phyloP scores from a whole-genome alignment of 2,329 filamentous ascomycete genomes.

The Rhynchosporium secalis region DNA sequence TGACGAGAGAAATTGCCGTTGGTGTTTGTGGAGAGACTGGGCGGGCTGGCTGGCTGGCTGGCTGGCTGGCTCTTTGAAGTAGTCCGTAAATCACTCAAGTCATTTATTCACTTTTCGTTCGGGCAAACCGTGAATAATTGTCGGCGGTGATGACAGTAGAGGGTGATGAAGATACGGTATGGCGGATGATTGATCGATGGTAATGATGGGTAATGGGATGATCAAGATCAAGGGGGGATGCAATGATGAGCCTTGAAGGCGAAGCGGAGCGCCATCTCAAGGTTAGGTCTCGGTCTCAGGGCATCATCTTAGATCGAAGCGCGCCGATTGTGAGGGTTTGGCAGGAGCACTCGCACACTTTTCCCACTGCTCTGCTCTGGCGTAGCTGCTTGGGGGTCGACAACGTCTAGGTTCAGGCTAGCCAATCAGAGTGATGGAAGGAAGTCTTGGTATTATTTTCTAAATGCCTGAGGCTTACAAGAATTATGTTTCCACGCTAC shows the following conservation, averaged over 20 bases:
- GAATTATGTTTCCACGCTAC: no score
- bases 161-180: constrained; percentile 3
- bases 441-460: no score
- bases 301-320: constrained; percentile 13
- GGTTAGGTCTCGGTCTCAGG: constrained; percentile 4
- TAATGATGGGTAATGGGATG: background rate
- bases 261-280: constrained; percentile 11
- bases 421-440: background rate
- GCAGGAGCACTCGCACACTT: background rate
- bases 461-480: no score
- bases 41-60: constrained; percentile 7
- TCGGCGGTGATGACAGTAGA: background rate
- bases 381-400: no score
- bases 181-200: background rate
- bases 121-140: constrained; percentile 7
- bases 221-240: constrained; percentile 9
- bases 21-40: constrained; percentile 6
- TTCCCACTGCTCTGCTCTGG: no score
- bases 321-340: constrained; percentile 11
- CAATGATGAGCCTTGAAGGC: background rate
- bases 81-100: background rate
- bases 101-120: background rate
- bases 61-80: constrained; percentile 10
- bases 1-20: constrained; percentile 13
- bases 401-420: background rate